These are phyloP conservation scores for Pythium rishiriense DNA, from an alignment of 352 stramenopile genomes.

Conservation along the genomic window DNA sequence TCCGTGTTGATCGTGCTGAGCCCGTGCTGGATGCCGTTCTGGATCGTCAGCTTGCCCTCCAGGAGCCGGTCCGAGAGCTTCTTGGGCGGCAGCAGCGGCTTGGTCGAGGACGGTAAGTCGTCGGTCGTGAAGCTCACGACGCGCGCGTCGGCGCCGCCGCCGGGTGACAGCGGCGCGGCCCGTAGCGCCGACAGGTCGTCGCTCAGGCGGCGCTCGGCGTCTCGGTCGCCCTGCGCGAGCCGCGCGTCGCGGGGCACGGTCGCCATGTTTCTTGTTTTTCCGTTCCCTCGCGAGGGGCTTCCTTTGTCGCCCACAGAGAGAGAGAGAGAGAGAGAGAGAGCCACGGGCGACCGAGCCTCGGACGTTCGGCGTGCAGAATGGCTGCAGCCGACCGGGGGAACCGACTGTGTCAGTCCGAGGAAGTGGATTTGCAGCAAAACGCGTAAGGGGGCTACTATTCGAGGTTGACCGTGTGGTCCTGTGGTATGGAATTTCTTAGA, in stretches of 20 bases:
- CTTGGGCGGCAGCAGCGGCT: slow-evolving; percentile 47
- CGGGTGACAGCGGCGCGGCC: slow-evolving; percentile 43
- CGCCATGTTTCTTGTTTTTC: no score
- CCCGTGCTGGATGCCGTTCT: slow-evolving; percentile 47
- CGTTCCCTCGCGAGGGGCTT: no score
- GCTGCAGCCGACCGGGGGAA: no score
- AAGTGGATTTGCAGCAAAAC: slow-evolving; percentile 22
- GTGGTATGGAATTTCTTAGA: background rate
- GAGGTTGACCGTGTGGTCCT: background rate
- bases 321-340: background rate
- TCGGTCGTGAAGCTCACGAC: slow-evolving; percentile 80
- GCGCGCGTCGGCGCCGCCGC: slow-evolving; percentile 20
- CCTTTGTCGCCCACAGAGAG: no score
- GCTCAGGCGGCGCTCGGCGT: slow-evolving; percentile 19
- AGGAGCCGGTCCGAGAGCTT: slow-evolving; percentile 27
- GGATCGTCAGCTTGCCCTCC: slow-evolving; percentile 41
- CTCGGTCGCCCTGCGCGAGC: slow-evolving; percentile 24
- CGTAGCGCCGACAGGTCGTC: slow-evolving; percentile 32
- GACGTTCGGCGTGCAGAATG: no score
- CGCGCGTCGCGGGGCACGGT: slow-evolving; percentile 31
- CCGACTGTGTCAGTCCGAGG: slow-evolving; percentile 5
- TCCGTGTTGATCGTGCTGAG: slow-evolving; percentile 46
- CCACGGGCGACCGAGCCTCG: no score
- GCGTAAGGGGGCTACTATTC: slow-evolving; percentile 20
- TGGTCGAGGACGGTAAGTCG: slow-evolving; percentile 53